These are phyloP conservation scores for Claviceps sp. DNA, from an alignment of 2,329 filamentous ascomycete species.

Conservation along the genomic window DNA sequence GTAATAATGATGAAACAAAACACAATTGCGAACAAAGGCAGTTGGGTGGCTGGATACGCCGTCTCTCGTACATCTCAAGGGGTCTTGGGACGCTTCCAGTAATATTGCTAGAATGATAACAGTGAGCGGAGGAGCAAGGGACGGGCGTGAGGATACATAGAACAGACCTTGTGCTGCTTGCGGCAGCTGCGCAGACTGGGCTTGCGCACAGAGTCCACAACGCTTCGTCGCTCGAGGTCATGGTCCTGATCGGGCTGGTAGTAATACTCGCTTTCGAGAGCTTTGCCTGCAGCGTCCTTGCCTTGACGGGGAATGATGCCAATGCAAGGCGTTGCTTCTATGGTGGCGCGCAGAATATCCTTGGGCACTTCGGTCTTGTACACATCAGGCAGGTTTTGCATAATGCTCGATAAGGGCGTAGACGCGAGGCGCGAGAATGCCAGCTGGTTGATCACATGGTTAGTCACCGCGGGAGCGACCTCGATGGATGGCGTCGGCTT, in stretches of 20 bases:
- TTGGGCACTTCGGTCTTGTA: constrained; percentile 46
- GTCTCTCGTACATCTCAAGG: constrained; percentile 25
- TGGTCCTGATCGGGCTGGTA: constrained; percentile 81
- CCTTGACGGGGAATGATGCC: constrained; percentile 82
- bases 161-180: constrained; percentile 84
- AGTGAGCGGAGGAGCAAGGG: not conserved
- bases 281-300: constrained; percentile 90
- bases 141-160: not conserved
- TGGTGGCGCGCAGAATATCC: constrained; percentile 52
- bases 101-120: constrained; percentile 43
- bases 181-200: constrained; percentile 79
- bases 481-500: constrained; percentile 14
- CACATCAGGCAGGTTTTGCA: constrained; percentile 67
- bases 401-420: constrained; percentile 77
- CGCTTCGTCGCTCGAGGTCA: constrained; percentile 66
- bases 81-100: constrained; percentile 52
- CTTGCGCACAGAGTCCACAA: constrained; percentile 76
- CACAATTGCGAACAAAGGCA: not conserved
- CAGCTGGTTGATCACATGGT: constrained; percentile 90
- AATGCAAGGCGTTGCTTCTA: constrained; percentile 65
- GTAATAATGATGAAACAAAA: not conserved
- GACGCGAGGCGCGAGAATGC: constrained; percentile 89
- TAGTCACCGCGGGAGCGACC: constrained; percentile 41
- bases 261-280: constrained; percentile 92
- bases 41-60: too few relatives aligned